Conservation (phyloP, 2,329 filamentous ascomycete genomes). For the Zasmidium citrigriseum region DNA sequence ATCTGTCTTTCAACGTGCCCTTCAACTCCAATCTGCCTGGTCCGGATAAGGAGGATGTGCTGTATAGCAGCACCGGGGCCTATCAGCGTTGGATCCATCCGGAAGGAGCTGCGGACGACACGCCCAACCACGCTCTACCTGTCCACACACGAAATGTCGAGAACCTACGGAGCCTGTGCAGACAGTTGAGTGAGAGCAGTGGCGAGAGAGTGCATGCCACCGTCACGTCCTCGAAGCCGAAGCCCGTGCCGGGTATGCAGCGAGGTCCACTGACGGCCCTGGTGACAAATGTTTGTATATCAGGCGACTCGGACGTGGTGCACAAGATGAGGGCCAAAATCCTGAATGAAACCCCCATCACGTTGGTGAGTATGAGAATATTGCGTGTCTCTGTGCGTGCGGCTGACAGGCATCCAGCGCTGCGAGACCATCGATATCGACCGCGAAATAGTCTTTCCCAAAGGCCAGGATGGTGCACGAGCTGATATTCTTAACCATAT, state of each 20-base stretch:
- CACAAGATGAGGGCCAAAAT: conserved; percentile 88
- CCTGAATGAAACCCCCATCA: conserved; percentile 87
- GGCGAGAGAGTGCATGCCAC: conserved; percentile 73
- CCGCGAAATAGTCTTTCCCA: conserved; percentile 79
- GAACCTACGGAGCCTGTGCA: conserved; percentile 75
- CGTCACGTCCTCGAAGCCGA: conserved; percentile 80
- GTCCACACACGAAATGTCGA: conserved; percentile 86
- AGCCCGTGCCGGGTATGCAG: conserved; percentile 54
- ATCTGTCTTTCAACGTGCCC: conserved; percentile 95
- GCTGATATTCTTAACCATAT: conserved; percentile 78
- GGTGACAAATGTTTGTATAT: conserved; percentile 84
- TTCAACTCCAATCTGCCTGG: conserved; percentile 91
- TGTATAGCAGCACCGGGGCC: conserved; percentile 86
- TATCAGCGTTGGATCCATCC: conserved; percentile 92
- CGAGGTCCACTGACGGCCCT: conserved; percentile 51
- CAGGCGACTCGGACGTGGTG: conserved; percentile 82
- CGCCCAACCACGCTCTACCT: conserved; percentile 85
- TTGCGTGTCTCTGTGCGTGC: conserved; percentile 1
- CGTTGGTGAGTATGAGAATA: conserved; percentile 67
- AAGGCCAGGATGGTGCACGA: conserved; percentile 58
- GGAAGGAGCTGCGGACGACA: conserved; percentile 79
- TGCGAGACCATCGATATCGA: conserved; percentile 94
- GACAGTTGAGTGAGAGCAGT: conserved; percentile 70
- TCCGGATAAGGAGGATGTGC: conserved; percentile 89
- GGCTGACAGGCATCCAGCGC: conserved; percentile 59